Base-by-base conservation (phyloP, 2,329 filamentous ascomycete genomes). In the Ophiostoma pallidulum region DNA sequence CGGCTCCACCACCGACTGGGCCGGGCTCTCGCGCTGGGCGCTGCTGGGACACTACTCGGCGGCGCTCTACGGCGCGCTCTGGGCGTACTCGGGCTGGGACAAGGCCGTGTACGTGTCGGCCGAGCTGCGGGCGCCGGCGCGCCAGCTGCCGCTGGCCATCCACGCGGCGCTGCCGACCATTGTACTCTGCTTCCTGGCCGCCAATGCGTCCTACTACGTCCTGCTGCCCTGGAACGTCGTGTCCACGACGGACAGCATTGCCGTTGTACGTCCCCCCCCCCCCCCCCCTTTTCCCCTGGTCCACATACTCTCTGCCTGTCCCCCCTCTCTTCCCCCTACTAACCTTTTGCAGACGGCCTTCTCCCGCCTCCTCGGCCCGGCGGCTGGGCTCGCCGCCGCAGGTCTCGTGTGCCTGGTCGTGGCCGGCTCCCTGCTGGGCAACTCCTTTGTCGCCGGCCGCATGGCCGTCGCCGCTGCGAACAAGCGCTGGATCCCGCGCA, bases 21-120 rank as follows among this genome's bases (percentile, higher is more conserved):
- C 58, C 0, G 51, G 57, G 2, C 54, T 82, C 36, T 63, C 68
- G 5, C 59, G 66, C 24, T 82, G 78, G 79, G 75, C 78, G 48
- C 66, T 75, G 10, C 69, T 80, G 22, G 78, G 78, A 0, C 74
- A 80, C 54, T 74, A 74, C 48, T 77, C 75, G 3, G 71, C 77
- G 1, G 79, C 78, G 0, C 64, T 82, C 1, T 82, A 82, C 54
- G 78, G 73, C 0, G 77, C 75, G 0, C 58, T 82, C 0, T 83
- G 78, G 78, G 78, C 75, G 0, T 83, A 81, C 50, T 78, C 75
- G 0, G 79, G 79, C 0, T 83, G 79, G 79, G 79, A 82, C 47
- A 82, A 81, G 72, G 74, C 73, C 4, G 71, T 77, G 43, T 78
- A 78, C 53, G 65, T 78, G 40, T 70, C 73, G 0, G 70, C 73